Evolutionary conservation across 805 yeast species (phyloP), one percentile per base, ranked within the genome.

Genomic region (Candida palmyrensis): DNA sequence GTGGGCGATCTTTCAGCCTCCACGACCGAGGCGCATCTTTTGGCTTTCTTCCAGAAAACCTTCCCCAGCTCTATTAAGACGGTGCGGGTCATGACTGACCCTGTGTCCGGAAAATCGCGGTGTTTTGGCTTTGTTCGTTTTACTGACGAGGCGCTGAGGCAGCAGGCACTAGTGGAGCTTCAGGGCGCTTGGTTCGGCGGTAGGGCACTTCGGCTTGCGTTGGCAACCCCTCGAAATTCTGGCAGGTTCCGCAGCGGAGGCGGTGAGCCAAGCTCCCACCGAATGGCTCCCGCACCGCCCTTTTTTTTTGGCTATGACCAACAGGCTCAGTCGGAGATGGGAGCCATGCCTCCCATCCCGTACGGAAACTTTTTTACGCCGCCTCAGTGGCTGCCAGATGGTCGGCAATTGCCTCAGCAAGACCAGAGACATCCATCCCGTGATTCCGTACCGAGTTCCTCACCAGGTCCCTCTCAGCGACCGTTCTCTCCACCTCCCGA

Each of bases 11-110:
- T 83, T 39, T 73, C 87, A 2, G 86, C 90, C 1, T 69, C 77
- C 1, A 82, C 88, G 3, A 82, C 90, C 0, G 92, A 83, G 52
- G 89, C 89, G 5, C 89, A 82, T 53, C 57, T 83, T 37, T 57
- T 83, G 30, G 77, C 85, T 16, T 63, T 83, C 32, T 83, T 83
- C 53, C 90, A 82, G 53, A 71, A 75, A 27, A 69, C 70, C 37
- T 83, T 73, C 57, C 68, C 71, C 6, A 62, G 63, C 32, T 73
- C 85, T 6, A 81, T 83, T 25, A 82, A 81, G 45, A 82, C 92
- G 2, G 92, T 83, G 5, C 63, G 92, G 39, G 90, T 83, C 8
- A 83, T 83, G 90, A 82, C 92, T 0, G 90, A 83, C 50, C 92
- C 92, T 2, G 72, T 83, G 5, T 72, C 82, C 10, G 89, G 89